These are phyloP conservation scores for Rhynchospora breviuscula DNA, from an alignment of 176 grass and related monocot species.

Conservation along the genomic window DNA sequence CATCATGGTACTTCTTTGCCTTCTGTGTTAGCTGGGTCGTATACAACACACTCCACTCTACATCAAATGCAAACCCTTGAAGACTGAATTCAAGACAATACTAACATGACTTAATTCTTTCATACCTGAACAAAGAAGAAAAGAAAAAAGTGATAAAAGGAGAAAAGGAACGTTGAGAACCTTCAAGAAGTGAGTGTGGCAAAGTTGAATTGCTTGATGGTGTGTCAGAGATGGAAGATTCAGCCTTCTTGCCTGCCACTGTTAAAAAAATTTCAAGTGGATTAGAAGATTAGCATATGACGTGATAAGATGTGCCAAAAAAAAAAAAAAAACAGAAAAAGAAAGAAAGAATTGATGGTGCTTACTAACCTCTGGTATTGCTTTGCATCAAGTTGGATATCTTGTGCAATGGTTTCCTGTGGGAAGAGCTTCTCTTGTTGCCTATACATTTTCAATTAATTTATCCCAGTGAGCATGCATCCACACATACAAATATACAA, in stretches of 20 bases:
- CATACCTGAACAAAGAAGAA: background rate
- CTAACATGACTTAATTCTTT: background rate
- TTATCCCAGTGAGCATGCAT: background rate
- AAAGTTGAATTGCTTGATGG: conserved; percentile 6
- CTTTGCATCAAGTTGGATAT: background rate
- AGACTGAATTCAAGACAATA: background rate
- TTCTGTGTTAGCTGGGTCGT: conserved; percentile 74
- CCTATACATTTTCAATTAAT: background rate
- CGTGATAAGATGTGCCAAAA: background rate
- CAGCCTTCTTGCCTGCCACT: background rate
- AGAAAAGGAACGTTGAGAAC: background rate
- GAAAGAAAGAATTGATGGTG: background rate
- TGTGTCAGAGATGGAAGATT: background rate
- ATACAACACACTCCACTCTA: conserved; percentile 79
- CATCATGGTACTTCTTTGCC: conserved; percentile 83
- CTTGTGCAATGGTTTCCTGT: conserved; percentile 6
- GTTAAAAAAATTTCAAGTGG: background rate
- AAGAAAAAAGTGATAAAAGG: no score
- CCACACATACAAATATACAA: background rate
- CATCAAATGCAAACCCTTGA: conserved; percentile 3
- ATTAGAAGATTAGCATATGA: background rate
- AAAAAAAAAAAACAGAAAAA: background rate
- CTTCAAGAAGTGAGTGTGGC: background rate
- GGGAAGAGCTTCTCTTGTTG: background rate
- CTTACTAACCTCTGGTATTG: background rate